These are phyloP conservation scores for Malassezia slooffiae DNA, from an alignment of 1,284 basidiomycete genomes.

Conservation along the genomic window DNA sequence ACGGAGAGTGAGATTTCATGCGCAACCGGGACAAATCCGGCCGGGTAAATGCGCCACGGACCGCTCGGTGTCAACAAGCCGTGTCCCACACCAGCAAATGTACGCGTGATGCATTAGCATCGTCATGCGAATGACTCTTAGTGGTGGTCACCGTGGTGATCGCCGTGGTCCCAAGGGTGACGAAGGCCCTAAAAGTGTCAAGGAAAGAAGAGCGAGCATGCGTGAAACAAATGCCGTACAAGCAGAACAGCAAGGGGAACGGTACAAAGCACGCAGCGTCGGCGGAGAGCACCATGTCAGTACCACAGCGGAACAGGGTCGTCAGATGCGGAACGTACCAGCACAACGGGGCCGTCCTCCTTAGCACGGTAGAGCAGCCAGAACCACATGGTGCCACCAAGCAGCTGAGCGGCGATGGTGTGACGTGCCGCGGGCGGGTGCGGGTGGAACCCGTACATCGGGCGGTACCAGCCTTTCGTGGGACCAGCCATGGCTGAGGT, in stretches of 20 bases:
- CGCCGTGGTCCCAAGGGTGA: conserved; percentile 41
- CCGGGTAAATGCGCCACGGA: no score
- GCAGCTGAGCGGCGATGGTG: conserved; percentile 32
- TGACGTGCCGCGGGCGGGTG: conserved; percentile 40
- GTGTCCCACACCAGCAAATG: no score
- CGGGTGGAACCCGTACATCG: conserved; percentile 36
- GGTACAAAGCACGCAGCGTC: no score
- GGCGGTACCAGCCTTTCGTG: conserved; percentile 31
- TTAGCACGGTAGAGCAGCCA: conserved; percentile 44
- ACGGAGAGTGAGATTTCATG: no score
- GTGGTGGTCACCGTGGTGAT: conserved; percentile 27
- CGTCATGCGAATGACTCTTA: conserved; percentile 11
- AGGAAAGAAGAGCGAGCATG: not conserved
- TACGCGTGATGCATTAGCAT: no score
- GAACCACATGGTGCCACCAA: conserved; percentile 46
- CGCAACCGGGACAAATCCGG: no score
- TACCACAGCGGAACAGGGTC: no score
- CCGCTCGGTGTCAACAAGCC: no score
- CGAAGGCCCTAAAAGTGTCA: conserved; percentile 26
- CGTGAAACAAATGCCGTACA: not conserved
- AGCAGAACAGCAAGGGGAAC: no score
- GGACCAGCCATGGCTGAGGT: conserved; percentile 8
- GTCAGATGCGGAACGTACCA: conserved; percentile 33
- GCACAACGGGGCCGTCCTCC: conserved; percentile 43
- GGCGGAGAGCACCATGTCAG: no score